These are phyloP conservation scores for Azolla pinnata DNA, from an alignment of 75 land plant species.

Conservation along the genomic window DNA sequence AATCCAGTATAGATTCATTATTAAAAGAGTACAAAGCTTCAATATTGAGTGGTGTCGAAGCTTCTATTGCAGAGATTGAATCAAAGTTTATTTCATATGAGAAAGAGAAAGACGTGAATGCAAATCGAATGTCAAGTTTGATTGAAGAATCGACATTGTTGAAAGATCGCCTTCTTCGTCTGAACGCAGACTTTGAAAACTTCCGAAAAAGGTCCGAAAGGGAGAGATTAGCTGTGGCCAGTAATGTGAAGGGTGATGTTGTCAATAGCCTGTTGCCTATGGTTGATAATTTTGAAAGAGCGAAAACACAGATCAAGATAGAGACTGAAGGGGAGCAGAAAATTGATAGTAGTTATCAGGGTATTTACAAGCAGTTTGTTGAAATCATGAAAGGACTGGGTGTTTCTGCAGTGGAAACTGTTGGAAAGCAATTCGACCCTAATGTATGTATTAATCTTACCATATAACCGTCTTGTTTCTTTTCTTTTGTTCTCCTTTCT, in stretches of 20 bases:
- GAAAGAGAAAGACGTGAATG: constrained; percentile 40
- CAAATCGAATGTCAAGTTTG: constrained; percentile 30
- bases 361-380: constrained; percentile 97
- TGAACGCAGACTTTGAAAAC: constrained; percentile 96
- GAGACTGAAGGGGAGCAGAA: constrained; percentile 80
- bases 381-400: constrained; percentile 75
- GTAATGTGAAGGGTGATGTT: constrained; percentile 65
- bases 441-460: too few species aligned
- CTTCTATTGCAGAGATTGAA: constrained; percentile 41
- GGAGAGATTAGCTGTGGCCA: constrained; percentile 40
- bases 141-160: constrained; percentile 45
- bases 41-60: neutral
- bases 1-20: neutral
- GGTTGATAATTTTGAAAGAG: constrained; percentile 91
- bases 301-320: constrained; percentile 55
- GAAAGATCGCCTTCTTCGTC: constrained; percentile 64
- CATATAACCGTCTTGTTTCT: too few species aligned
- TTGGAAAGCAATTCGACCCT: constrained; percentile 91
- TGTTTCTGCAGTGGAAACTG: constrained; percentile 66
- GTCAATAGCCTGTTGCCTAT: constrained; percentile 76
- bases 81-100: constrained; percentile 27
- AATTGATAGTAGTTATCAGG: constrained; percentile 87
- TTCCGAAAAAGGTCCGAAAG: constrained; percentile 74
- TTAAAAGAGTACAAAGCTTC: neutral
- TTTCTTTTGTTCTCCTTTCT: too few species aligned